phyloP scores from a whole-genome alignment of 768 basidiomycete species.

The Mycena galericulata region DNA sequence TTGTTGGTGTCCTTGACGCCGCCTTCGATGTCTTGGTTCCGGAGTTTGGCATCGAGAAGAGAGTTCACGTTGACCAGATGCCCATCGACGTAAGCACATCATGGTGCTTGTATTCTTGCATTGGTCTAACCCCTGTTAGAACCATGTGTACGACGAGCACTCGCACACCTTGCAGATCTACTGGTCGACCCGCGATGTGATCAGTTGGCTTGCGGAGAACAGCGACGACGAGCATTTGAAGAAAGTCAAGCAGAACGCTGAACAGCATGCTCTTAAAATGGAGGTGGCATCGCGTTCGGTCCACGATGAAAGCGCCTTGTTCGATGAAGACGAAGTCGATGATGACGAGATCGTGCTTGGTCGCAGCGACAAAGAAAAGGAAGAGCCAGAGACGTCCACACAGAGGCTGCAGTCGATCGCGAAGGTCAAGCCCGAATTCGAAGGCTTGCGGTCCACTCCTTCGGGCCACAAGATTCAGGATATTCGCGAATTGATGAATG shows the following conservation, averaged over 20 bases:
- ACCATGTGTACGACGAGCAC: constrained; percentile 97
- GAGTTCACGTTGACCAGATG: constrained; percentile 99
- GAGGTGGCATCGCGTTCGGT: constrained; percentile 88
- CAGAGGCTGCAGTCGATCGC: constrained; percentile 84
- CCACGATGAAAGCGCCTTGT: constrained; percentile 88
- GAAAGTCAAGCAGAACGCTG: constrained; percentile 93
- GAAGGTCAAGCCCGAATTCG: constrained; percentile 83
- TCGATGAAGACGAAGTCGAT: constrained; percentile 88
- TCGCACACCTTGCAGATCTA: constrained; percentile 92
- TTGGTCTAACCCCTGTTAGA: constrained; percentile 61
- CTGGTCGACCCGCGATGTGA: constrained; percentile 95
- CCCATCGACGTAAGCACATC: constrained; percentile 84
- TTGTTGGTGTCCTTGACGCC: constrained; percentile 95
- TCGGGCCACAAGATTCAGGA: constrained; percentile 96
- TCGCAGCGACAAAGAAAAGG: constrained; percentile 56
- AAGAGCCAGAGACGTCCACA: constrained; percentile 71
- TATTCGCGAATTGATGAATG: constrained; percentile 92
- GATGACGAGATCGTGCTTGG: constrained; percentile 89
- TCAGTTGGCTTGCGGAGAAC: constrained; percentile 94
- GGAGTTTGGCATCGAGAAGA: constrained; percentile 99
- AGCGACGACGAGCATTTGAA: constrained; percentile 96
- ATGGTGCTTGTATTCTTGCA: neutral
- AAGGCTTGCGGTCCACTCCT: constrained; percentile 78
- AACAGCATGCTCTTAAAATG: constrained; percentile 92
- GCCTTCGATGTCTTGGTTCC: constrained; percentile 97